Evolutionary conservation across 345 rosid species (phyloP), one percentile per base, ranked within the genome.

Genomic region (Lumnitzera littorea): DNA sequence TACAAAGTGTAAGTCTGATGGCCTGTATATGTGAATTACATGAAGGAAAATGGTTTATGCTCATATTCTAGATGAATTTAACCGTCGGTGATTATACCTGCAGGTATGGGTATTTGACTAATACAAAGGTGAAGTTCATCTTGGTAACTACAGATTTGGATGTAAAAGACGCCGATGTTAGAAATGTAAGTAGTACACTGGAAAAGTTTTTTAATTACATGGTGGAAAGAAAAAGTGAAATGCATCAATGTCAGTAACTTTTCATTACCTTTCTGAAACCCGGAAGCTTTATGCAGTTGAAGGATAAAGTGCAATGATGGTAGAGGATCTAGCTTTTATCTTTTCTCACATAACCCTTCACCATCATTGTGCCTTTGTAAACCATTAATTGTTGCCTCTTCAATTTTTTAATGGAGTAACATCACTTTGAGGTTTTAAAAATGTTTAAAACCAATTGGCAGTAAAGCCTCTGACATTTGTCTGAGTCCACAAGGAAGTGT

Each of bases 121-220:
- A 90, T 81, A 90, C 97, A 43, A 88, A 90, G 78, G 99, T 90
- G 62, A 94, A 94, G 63, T 88, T 94, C 70, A 90, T 90, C 62
- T 53, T 88, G 73, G 97, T 94, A 68, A 88, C 92, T 0, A 86
- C 91, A 4, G 96, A 94, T 84, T 67, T 88, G 62, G 97, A 88
- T 72, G 95, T 90, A 54, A 81, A 76, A 79, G 97, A 94, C 68
- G 91, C 87, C 0, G 92, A 94, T 71, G 97, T 94, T 48, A 82
- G 86, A 80, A 88, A 74, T 90, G 96, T 88, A 72, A 88, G 96
- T 68, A 11, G 48, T 57, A 12, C 5, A 20, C 13, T 57, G 24
- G 47, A 1, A 14, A 53, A 53, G 15, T 47, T 46, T 47, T 14
- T 23, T 50, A 13, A 15, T 8, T 13, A 0, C 15, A 5, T 50